A percentile compares a stretch with the other conserved stretches of the same genome.
phyloP scores from a whole-genome alignment of 345 rosid genomes.

The Brassica incana region DNA sequence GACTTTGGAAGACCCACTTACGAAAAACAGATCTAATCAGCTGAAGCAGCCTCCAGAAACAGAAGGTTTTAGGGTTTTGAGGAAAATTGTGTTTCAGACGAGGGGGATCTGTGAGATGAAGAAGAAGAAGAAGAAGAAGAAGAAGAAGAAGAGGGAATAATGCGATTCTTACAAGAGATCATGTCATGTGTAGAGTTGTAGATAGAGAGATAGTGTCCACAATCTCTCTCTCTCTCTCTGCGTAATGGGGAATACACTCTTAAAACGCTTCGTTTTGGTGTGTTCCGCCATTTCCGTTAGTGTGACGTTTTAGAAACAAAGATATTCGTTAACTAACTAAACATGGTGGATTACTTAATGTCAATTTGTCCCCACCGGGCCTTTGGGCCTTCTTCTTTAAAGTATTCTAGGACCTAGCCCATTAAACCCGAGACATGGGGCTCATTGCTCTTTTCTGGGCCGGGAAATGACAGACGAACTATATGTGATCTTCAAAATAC shows the following conservation, averaged over 20 bases:
- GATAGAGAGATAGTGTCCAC: constrained; percentile 2
- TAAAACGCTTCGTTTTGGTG: constrained; percentile 36
- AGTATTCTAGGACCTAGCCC: not conserved
- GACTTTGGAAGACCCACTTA: constrained; percentile 35
- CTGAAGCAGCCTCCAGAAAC: not conserved
- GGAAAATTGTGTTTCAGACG: not conserved
- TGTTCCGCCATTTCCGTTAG: constrained; percentile 39
- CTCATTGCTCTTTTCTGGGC: not conserved
- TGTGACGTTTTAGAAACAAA: not conserved
- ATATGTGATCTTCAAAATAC: too few species aligned
- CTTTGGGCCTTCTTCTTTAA: not conserved
- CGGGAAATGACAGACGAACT: not conserved
- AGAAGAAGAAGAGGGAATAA: constrained; percentile 17
- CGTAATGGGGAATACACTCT: not conserved
- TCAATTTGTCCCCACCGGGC: not conserved
- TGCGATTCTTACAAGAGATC: constrained; percentile 36
- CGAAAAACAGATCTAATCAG: constrained; percentile 15
- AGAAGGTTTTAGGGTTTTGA: not conserved
- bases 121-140: not conserved
- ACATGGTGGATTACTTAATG: not conserved
- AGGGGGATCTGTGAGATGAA: constrained; percentile 18
- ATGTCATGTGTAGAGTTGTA: constrained; percentile 20
- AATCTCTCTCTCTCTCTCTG: not conserved
- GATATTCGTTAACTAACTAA: not conserved
- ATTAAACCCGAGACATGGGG: not conserved